Percentiles rank a stretch among this genome's conserved stretches.
phyloP scores from a whole-genome alignment of 2,329 filamentous ascomycete species.

The Phialophora macrospora region DNA sequence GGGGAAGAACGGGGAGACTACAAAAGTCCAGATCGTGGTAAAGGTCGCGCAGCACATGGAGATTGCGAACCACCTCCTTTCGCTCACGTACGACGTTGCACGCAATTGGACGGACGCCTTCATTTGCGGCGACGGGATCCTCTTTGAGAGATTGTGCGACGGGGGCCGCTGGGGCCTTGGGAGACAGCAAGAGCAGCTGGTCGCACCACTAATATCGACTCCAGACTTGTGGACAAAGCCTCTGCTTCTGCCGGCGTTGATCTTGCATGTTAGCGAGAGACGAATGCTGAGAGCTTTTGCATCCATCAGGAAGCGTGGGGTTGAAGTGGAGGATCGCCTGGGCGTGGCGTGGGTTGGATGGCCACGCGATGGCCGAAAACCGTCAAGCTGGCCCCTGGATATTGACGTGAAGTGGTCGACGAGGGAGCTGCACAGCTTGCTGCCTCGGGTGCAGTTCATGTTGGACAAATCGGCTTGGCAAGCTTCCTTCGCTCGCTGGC shows the following conservation, averaged over 20 bases:
- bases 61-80: not conserved
- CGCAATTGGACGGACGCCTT: constrained; percentile 56
- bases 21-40: not conserved
- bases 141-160: constrained; percentile 53
- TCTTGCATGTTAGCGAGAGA: not conserved
- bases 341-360: not conserved
- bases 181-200: not conserved
- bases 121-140: constrained; percentile 78
- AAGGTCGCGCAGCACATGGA: not conserved
- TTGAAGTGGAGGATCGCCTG: not conserved
- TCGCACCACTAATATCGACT: not conserved
- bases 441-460: not conserved
- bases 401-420: not conserved
- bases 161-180: not conserved
- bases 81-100: constrained; percentile 49
- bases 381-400: not conserved
- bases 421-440: not conserved
- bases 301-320: not conserved
- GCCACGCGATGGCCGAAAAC: not conserved
- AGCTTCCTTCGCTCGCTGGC: not conserved
- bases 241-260: not conserved
- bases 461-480: not conserved
- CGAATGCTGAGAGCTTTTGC: not conserved
- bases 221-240: not conserved
- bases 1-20: not conserved